These are phyloP conservation scores for Backusella australiensis DNA, from an alignment of 192 early-diverging fungal genomes.

Conservation along the genomic window DNA sequence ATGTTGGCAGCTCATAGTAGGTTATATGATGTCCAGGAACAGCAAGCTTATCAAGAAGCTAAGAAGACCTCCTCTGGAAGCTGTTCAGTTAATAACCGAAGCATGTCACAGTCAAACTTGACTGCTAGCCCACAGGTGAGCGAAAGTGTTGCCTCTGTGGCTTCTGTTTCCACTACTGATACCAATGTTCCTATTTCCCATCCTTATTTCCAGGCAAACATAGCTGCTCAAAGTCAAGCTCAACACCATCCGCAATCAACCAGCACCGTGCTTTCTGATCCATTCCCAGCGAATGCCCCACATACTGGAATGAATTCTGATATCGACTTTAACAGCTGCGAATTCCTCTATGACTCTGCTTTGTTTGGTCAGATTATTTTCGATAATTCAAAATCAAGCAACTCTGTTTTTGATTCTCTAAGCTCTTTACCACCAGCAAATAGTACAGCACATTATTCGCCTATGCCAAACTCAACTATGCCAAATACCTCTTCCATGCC, in stretches of 20 bases:
- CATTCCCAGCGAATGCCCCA: not conserved
- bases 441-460: not conserved
- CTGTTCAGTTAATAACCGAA: not conserved
- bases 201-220: not conserved
- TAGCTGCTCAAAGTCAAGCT: not conserved
- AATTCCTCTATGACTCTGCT: constrained; percentile 24
- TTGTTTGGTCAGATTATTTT: constrained; percentile 35
- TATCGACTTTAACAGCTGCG: constrained; percentile 30
- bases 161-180: constrained; percentile 4
- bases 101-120: not conserved
- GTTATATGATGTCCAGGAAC: constrained; percentile 17
- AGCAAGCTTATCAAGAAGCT: not conserved
- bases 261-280: not conserved
- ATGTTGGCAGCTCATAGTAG: constrained; percentile 21
- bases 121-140: constrained; percentile 3
- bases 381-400: constrained; percentile 12
- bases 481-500: not conserved
- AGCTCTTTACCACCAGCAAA: not conserved
- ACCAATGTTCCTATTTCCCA: not conserved
- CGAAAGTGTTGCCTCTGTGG: constrained; percentile 1
- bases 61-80: not conserved
- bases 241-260: not conserved
- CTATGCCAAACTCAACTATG: constrained; percentile 8
- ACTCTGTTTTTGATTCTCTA: not conserved
- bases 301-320: not conserved